A percentile compares a stretch with the other conserved stretches of the same genome.
These are phyloP conservation scores for Phytopythium montanum DNA, from an alignment of 352 stramenopile species.

Conservation along the genomic window DNA sequence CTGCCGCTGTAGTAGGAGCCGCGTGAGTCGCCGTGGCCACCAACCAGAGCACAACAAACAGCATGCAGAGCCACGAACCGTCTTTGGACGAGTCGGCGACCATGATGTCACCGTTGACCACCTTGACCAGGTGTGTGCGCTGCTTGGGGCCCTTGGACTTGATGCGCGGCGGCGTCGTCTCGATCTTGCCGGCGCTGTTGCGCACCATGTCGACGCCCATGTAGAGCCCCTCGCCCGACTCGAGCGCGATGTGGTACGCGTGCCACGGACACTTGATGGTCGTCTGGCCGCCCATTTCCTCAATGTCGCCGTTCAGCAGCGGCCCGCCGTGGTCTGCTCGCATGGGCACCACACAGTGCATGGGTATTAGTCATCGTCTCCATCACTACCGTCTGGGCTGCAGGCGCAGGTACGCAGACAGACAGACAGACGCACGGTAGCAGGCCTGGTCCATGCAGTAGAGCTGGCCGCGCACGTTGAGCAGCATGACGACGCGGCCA, in stretches of 20 bases:
- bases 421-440: conserved; percentile 67
- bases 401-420: background rate
- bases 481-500: conserved; percentile 67
- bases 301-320: conserved; percentile 77
- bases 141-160: conserved; percentile 87
- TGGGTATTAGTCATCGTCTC: too few relatives aligned
- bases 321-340: conserved; percentile 72
- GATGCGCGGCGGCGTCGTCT: conserved; percentile 46
- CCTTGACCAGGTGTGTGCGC: conserved; percentile 74
- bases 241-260: conserved; percentile 79
- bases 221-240: conserved; percentile 82
- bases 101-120: conserved; percentile 61
- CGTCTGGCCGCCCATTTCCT: conserved; percentile 73
- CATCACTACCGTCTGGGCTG: background rate
- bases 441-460: conserved; percentile 87
- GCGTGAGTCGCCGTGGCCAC: background rate
- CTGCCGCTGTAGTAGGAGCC: conserved; percentile 10
- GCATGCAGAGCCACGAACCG: background rate
- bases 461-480: conserved; percentile 54
- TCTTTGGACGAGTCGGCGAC: conserved; percentile 74
- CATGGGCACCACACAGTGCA: background rate
- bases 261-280: conserved; percentile 87
- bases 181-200: conserved; percentile 36
- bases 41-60: too few relatives aligned
- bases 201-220: conserved; percentile 78